Base-by-base conservation (phyloP, 352 stramenopile species). In the Globisporangium alternatum region DNA sequence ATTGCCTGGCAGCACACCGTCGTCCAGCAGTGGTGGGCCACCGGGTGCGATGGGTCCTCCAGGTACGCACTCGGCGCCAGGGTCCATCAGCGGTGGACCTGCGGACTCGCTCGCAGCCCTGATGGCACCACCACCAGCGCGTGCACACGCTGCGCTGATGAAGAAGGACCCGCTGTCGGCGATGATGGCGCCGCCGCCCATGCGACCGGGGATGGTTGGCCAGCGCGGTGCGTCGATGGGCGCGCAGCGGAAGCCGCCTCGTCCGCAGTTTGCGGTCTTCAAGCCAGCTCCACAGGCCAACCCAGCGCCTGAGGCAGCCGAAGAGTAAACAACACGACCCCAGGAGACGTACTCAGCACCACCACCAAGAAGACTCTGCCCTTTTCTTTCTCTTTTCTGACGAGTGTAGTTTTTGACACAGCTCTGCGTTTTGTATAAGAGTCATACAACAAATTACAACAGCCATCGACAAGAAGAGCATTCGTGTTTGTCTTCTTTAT, bases 211-310 rank as follows among this genome's bases (percentile, higher is more conserved):
- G 21, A 56, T 78, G 53, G 80, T 83, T 30, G 71, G 74, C 13
- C 66, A 68, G 51, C 78, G 77, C 12, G 44, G 63, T 2, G 64
- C 62, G 33, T 76, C 77, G 5, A 75, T 69, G 22, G 62, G 65
- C 0, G 62, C 64, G 22, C 69, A 79, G 57, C 72, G 76, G 13
- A 85, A 82, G 43, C 81, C 86, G 7, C 80, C 83, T 5, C 88
- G 86, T 45, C 88, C 86, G 22, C 86, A 95, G 69, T 96, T 93
- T 68, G 85, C 85, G 22, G 86, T 96, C 47, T 96, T 96, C 69
- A 96, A 96, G 68, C 88, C 81, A 45, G 54, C 71, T 6, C 69
- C 69, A 2, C 30, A 66, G 35, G 45, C 65, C 17, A 48, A 59
- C 5, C 45, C 67, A 19, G 58, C 60, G 13, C 51, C 51, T 17